Percentiles rank a stretch among this genome's conserved stretches.
These are phyloP conservation scores for Colletotrichum viniferum DNA, from an alignment of 2,329 filamentous ascomycete genomes.

Conservation along the genomic window DNA sequence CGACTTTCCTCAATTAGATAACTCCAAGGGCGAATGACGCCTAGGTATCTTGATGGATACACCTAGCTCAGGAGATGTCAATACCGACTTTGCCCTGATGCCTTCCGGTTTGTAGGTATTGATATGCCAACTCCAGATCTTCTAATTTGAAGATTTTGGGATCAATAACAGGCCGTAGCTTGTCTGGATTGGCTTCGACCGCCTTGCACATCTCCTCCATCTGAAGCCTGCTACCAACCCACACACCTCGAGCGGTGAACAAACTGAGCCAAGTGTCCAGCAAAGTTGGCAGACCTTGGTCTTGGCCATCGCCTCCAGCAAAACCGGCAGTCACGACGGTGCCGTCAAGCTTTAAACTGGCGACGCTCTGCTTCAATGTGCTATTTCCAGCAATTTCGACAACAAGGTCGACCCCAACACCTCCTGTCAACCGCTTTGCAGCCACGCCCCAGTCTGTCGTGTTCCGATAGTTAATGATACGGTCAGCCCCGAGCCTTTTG, in stretches of 20 bases:
- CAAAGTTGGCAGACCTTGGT: constrained; percentile 29
- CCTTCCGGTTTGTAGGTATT: constrained; percentile 37
- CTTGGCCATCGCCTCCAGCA: constrained; percentile 27
- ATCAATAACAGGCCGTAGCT: constrained; percentile 47
- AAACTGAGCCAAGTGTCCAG: constrained; percentile 34
- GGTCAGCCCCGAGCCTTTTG: constrained; percentile 42
- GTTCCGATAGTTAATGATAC: constrained; percentile 48
- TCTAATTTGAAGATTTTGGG: constrained; percentile 48
- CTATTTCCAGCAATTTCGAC: constrained; percentile 46
- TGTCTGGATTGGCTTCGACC: constrained; percentile 49
- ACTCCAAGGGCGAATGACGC: not conserved
- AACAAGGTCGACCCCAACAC: constrained; percentile 44
- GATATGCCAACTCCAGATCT: constrained; percentile 46
- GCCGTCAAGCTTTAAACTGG: constrained; percentile 43
- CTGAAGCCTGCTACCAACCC: constrained; percentile 49
- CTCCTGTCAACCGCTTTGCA: constrained; percentile 38
- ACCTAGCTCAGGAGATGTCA: constrained; percentile 43
- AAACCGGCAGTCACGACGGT: constrained; percentile 42
- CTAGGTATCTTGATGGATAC: not conserved
- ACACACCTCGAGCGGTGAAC: constrained; percentile 49
- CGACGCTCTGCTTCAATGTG: constrained; percentile 43
- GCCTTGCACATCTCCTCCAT: constrained; percentile 54
- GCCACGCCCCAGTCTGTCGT: constrained; percentile 41
- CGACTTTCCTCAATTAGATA: not conserved
- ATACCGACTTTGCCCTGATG: constrained; percentile 43